Evolutionary conservation across 2,329 filamentous ascomycete species (phyloP).

Genomic region (Xylariaceae sp.): DNA sequence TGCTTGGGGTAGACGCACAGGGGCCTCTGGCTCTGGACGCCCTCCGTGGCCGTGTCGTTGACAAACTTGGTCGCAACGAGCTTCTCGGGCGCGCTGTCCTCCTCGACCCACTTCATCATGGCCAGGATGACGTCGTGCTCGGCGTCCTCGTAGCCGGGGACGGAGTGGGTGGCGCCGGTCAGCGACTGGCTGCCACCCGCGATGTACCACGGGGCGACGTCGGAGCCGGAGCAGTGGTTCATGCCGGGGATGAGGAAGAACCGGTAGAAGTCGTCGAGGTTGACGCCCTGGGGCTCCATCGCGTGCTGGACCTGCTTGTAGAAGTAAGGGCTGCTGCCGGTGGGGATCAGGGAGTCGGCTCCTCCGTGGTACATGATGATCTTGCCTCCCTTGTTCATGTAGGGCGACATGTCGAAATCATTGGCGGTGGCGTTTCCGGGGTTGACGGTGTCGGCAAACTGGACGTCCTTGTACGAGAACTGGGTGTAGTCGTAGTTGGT

Average conservation of each 20-base stretch:
- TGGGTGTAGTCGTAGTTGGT: slow-evolving; percentile 23
- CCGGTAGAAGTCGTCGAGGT: slow-evolving; percentile 43
- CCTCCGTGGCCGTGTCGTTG: slow-evolving; percentile 16
- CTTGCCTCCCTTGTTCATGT: slow-evolving; percentile 29
- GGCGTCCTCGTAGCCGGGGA: slow-evolving; percentile 31
- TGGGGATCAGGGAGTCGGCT: slow-evolving; percentile 29
- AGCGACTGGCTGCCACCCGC: slow-evolving; percentile 24
- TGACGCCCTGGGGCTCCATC: slow-evolving; percentile 19
- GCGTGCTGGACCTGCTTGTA: slow-evolving; percentile 25
- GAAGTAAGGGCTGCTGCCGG: slow-evolving; percentile 26
- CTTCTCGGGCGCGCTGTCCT: slow-evolving; percentile 20
- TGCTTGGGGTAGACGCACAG: slow-evolving; percentile 25
- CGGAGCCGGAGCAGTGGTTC: slow-evolving; percentile 36
- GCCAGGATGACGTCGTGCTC: slow-evolving; percentile 32
- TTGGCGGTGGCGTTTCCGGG: slow-evolving; percentile 19
- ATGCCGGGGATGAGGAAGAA: slow-evolving; percentile 48
- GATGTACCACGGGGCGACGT: slow-evolving; percentile 30
- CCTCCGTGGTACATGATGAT: slow-evolving; percentile 34
- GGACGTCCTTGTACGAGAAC: slow-evolving; percentile 23
- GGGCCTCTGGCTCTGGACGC: slow-evolving; percentile 22
- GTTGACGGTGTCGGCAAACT: slow-evolving; percentile 21
- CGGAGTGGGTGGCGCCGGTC: slow-evolving; percentile 24
- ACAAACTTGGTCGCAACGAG: slow-evolving; percentile 27
- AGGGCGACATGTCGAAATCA: slow-evolving; percentile 29
- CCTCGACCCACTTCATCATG: slow-evolving; percentile 35